A percentile compares a stretch with the other conserved stretches of the same genome.
These are phyloP conservation scores for Pleochaeta shiraiana DNA, from an alignment of 2,329 filamentous ascomycete genomes.

Conservation along the genomic window DNA sequence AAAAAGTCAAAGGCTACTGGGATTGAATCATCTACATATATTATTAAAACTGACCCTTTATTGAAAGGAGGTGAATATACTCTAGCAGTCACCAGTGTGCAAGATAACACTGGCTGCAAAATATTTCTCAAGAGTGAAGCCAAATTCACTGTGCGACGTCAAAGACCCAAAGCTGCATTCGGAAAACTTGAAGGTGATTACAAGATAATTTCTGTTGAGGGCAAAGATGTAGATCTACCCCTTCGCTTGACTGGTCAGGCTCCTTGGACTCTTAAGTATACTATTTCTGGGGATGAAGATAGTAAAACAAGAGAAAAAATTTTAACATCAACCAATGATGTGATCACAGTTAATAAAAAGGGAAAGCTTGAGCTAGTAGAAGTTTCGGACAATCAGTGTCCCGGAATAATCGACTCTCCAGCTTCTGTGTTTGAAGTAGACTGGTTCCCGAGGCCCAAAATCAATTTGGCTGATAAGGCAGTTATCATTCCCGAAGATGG, in stretches of 20 bases:
- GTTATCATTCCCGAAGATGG: conserved; percentile 32
- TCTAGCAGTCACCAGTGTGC: conserved; percentile 63
- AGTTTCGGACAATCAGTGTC: conserved; percentile 61
- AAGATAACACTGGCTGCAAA: conserved; percentile 71
- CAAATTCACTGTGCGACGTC: conserved; percentile 69
- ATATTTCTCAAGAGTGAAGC: conserved; percentile 67
- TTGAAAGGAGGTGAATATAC: conserved; percentile 76
- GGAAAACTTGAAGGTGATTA: conserved; percentile 66
- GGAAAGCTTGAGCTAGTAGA: conserved; percentile 65
- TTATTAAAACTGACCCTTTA: conserved; percentile 54
- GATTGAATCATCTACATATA: conserved; percentile 40
- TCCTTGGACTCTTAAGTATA: conserved; percentile 65
- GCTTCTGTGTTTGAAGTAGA: conserved; percentile 58
- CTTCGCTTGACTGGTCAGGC: conserved; percentile 66
- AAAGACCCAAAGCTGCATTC: conserved; percentile 72
- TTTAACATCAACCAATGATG: conserved; percentile 38
- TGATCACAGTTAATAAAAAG: conserved; percentile 38
- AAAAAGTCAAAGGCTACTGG: conserved; percentile 41
- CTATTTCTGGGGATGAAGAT: conserved; percentile 34
- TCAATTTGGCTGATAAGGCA: conserved; percentile 42
- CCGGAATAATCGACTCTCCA: conserved; percentile 52
- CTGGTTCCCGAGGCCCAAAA: conserved; percentile 64
- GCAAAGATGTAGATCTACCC: conserved; percentile 50
- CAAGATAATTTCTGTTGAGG: conserved; percentile 53
- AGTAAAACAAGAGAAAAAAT: conserved; percentile 25